Evolutionary conservation across 1,284 basidiomycete species (phyloP).

Genomic region (Microbotryomycetes sp.): DNA sequence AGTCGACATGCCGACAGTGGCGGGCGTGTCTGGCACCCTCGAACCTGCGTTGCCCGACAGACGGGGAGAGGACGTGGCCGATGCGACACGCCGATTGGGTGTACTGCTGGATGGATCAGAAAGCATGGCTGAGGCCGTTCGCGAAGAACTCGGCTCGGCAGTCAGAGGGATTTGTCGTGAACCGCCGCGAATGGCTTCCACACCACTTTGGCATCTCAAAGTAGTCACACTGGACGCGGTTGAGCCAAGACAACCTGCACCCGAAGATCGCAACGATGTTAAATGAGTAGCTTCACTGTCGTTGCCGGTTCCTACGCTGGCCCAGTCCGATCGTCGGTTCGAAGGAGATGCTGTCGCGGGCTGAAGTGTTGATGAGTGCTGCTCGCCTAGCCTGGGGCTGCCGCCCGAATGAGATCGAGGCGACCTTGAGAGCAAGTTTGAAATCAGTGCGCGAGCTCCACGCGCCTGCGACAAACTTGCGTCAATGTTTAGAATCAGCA

Average conservation of each 20-base stretch:
- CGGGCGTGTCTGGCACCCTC: no score
- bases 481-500: not conserved
- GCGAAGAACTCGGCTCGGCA: no score
- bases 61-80: no score
- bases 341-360: not conserved
- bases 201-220: no score
- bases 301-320: no score
- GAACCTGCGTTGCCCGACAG: no score
- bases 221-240: no score
- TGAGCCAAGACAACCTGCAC: no score
- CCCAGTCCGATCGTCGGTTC: not conserved
- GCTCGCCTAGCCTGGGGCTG: conserved; percentile 1
- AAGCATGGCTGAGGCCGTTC: not conserved
- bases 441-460: conserved; percentile 13
- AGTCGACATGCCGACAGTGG: not conserved
- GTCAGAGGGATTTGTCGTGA: no score
- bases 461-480: not conserved
- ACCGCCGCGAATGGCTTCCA: no score
- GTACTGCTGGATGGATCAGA: not conserved
- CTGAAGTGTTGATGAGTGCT: not conserved
- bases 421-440: conserved; percentile 12
- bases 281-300: no score
- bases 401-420: conserved; percentile 1
- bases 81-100: conserved; percentile 5
- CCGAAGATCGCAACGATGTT: no score